These are phyloP conservation scores for Penstemon eatonii DNA, from an alignment of 257 asterid genomes.

Conservation along the genomic window DNA sequence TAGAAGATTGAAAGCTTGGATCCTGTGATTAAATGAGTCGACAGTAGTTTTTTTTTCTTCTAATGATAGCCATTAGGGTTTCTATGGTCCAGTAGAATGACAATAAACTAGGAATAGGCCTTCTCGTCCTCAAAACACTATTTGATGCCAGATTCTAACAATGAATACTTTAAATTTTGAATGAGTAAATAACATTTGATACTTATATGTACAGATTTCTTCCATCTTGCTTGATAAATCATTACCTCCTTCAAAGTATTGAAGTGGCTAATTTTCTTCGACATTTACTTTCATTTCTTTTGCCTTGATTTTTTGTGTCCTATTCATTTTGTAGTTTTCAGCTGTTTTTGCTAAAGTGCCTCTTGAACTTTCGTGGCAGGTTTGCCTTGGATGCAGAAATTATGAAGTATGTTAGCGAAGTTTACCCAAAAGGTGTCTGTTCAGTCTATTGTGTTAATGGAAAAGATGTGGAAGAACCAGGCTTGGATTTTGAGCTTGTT, in stretches of 20 bases:
- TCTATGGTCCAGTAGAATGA: conserved; percentile 1
- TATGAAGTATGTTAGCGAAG: conserved; percentile 80
- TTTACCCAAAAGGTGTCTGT: conserved; percentile 84
- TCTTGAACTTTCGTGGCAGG: conserved; percentile 45
- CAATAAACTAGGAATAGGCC: background rate
- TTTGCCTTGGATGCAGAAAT: conserved; percentile 83
- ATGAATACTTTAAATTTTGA: background rate
- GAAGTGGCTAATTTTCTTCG: background rate
- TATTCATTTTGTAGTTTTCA: background rate
- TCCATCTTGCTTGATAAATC: conserved; percentile 10
- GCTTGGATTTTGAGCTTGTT: conserved; percentile 83
- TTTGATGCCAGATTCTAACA: background rate
- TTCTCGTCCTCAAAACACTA: background rate
- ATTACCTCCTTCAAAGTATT: background rate
- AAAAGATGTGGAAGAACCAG: conserved; percentile 84
- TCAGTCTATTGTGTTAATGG: conserved; percentile 81
- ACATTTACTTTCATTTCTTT: background rate
- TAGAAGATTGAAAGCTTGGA: background rate
- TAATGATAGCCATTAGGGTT: background rate
- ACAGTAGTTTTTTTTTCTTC: too few species aligned
- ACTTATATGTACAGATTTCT: background rate
- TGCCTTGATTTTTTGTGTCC: background rate
- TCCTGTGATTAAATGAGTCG: background rate
- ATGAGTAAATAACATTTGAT: background rate
- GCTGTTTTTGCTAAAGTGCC: conserved; percentile 28